phyloP scores from a whole-genome alignment of 352 stramenopile genomes.

The Pythium dissotocum region DNA sequence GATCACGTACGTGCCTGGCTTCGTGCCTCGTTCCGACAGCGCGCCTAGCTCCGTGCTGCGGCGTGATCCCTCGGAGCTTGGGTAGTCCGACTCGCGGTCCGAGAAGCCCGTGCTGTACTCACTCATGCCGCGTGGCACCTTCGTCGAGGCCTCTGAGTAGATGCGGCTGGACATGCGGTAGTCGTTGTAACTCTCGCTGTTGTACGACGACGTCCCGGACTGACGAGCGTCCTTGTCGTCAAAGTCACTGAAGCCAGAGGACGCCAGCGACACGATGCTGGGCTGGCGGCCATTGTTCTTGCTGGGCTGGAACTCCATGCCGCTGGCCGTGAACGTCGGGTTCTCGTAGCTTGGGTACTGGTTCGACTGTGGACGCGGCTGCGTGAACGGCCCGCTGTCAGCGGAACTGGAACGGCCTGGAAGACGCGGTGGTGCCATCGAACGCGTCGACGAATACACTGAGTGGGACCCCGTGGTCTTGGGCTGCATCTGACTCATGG shows the following conservation, averaged over 20 bases:
- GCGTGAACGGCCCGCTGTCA: slow-evolving; percentile 13
- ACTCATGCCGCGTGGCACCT: not conserved
- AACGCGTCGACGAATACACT: slow-evolving; percentile 5
- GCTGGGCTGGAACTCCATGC: slow-evolving; percentile 19
- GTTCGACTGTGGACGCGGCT: slow-evolving; percentile 5
- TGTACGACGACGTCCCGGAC: slow-evolving; percentile 13
- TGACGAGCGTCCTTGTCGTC: slow-evolving; percentile 9
- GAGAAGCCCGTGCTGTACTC: slow-evolving; percentile 15
- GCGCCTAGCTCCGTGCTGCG: slow-evolving; percentile 24
- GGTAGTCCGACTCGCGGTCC: slow-evolving; percentile 22
- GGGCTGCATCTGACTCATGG: slow-evolving; percentile 9
- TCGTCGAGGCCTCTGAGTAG: slow-evolving; percentile 15
- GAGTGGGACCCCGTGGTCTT: not conserved
- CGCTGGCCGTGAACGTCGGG: slow-evolving; percentile 14
- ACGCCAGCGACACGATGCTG: slow-evolving; percentile 9
- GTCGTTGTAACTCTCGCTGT: not conserved
- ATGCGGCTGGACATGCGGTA: slow-evolving; percentile 14
- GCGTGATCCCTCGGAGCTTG: not conserved
- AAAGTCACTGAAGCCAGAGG: slow-evolving; percentile 14
- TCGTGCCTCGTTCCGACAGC: slow-evolving; percentile 14
- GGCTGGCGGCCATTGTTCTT: not conserved
- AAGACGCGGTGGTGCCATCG: slow-evolving; percentile 20
- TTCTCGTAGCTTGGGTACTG: slow-evolving; percentile 24
- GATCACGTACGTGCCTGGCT: slow-evolving; percentile 13
- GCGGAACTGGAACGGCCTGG: slow-evolving; percentile 2